Percentiles rank a stretch among this genome's conserved stretches.
These are phyloP conservation scores for Penicillium fimorum DNA, from an alignment of 495 filamentous ascomycete species.

Conservation along the genomic window DNA sequence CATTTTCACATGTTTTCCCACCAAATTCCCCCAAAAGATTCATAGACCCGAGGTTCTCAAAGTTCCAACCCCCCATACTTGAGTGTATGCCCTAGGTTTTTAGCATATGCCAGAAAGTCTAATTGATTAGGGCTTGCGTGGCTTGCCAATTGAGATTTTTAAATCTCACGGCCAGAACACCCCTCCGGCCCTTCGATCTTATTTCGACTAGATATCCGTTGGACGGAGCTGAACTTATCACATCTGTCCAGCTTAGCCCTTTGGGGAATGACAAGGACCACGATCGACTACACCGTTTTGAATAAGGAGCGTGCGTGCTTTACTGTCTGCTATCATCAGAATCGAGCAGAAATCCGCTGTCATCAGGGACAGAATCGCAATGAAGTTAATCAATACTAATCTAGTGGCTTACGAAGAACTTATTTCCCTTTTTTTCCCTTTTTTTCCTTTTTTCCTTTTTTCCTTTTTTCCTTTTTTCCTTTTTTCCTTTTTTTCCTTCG, in stretches of 20 bases:
- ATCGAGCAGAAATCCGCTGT: too few relatives aligned
- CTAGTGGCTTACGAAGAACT: too few relatives aligned
- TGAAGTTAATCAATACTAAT: too few relatives aligned
- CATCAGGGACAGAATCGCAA: too few relatives aligned
- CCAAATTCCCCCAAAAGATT: background rate
- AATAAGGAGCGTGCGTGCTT: background rate
- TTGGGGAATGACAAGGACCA: background rate
- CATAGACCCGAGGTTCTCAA: background rate
- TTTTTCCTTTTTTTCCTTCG: background rate
- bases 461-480: background rate
- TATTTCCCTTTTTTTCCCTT: too few relatives aligned
- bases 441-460: background rate
- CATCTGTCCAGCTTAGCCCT: background rate
- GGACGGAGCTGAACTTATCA: background rate
- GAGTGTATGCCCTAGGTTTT: background rate
- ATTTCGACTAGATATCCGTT: background rate
- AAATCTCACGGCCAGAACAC: background rate
- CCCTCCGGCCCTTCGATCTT: background rate
- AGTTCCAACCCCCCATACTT: background rate
- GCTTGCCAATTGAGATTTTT: background rate
- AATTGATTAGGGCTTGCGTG: slow-evolving; percentile 2
- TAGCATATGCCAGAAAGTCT: slow-evolving; percentile 1
- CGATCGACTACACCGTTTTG: background rate
- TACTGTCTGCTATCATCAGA: background rate
- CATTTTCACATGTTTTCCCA: slow-evolving; percentile 1